These are phyloP conservation scores for Neurospora sp. DNA, from an alignment of 495 filamentous ascomycete species.

Conservation along the genomic window DNA sequence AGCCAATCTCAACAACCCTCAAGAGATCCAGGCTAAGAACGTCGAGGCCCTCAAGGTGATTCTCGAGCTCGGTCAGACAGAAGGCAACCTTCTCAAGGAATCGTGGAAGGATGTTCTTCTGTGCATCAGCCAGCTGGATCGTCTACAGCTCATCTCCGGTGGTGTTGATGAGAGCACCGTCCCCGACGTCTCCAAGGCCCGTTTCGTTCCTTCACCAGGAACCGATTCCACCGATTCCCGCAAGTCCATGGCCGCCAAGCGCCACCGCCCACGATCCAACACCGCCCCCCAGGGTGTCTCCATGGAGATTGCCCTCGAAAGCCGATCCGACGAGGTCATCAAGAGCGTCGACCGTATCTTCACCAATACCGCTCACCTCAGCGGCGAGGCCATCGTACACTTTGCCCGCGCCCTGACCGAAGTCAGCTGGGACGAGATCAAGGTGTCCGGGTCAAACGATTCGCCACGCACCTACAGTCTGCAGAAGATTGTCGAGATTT, in stretches of 20 bases:
- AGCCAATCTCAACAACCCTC: slow-evolving; percentile 89
- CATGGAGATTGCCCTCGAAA: slow-evolving; percentile 80
- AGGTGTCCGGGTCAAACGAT: slow-evolving; percentile 88
- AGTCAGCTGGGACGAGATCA: slow-evolving; percentile 98
- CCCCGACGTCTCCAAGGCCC: slow-evolving; percentile 82
- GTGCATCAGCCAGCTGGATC: slow-evolving; percentile 92
- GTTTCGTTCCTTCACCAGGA: slow-evolving; percentile 47
- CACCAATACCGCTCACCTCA: slow-evolving; percentile 86
- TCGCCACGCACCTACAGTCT: slow-evolving; percentile 91
- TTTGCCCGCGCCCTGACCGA: slow-evolving; percentile 90
- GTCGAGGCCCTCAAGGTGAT: slow-evolving; percentile 85
- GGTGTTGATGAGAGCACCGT: slow-evolving; percentile 88
- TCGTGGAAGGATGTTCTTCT: slow-evolving; percentile 95
- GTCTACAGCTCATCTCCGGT: slow-evolving; percentile 86
- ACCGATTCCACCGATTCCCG: slow-evolving; percentile 42
- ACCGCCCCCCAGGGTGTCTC: slow-evolving; percentile 61
- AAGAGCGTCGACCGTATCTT: slow-evolving; percentile 92
- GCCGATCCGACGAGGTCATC: slow-evolving; percentile 82
- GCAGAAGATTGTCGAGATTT: slow-evolving; percentile 97
- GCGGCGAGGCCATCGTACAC: slow-evolving; percentile 92
- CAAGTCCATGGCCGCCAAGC: slow-evolving; percentile 54
- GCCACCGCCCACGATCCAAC: slow-evolving; percentile 54
- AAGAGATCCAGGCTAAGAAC: slow-evolving; percentile 94
- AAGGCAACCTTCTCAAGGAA: slow-evolving; percentile 76
- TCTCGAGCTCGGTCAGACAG: slow-evolving; percentile 81